A percentile compares a stretch with the other conserved stretches of the same genome.
These are phyloP conservation scores for Penicillium frequentans DNA, from an alignment of 2,329 filamentous ascomycete species.

Conservation along the genomic window DNA sequence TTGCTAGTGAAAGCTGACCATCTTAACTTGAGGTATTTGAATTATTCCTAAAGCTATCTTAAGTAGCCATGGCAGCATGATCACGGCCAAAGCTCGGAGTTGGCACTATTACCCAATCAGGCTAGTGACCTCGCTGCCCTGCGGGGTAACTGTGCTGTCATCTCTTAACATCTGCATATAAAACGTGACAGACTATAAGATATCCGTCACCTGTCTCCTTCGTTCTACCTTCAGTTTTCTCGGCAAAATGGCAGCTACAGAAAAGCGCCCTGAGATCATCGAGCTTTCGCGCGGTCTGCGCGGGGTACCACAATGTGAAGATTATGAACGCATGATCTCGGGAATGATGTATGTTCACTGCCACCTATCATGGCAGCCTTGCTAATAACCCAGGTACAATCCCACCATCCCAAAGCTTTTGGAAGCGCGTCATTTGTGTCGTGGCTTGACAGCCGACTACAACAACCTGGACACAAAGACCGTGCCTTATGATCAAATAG, in stretches of 20 bases:
- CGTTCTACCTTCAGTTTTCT: not conserved
- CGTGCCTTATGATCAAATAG: slow-evolving; percentile 28
- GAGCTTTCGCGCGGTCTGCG: slow-evolving; percentile 27
- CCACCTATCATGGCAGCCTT: not conserved
- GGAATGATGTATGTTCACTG: slow-evolving; percentile 32
- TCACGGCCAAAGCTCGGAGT: not conserved
- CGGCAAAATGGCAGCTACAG: slow-evolving; percentile 23
- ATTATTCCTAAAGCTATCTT: not conserved
- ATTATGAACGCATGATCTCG: slow-evolving; percentile 38
- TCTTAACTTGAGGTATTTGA: no score
- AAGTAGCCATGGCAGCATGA: not conserved
- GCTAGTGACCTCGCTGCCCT: not conserved
- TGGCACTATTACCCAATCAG: not conserved
- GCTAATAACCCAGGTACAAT: slow-evolving; percentile 28
- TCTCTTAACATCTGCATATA: not conserved
- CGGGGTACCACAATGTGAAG: slow-evolving; percentile 31
- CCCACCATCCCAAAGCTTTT: slow-evolving; percentile 24
- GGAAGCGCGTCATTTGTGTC: slow-evolving; percentile 31
- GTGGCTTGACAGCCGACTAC: slow-evolving; percentile 28
- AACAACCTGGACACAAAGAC: slow-evolving; percentile 30
- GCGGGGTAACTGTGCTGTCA: not conserved
- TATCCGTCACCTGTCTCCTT: not conserved
- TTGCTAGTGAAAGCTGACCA: no score
- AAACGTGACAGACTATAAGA: not conserved
- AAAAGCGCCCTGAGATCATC: slow-evolving; percentile 32